Conservation (phyloP, 2,329 filamentous ascomycete species). For the Penicillium sp. region DNA sequence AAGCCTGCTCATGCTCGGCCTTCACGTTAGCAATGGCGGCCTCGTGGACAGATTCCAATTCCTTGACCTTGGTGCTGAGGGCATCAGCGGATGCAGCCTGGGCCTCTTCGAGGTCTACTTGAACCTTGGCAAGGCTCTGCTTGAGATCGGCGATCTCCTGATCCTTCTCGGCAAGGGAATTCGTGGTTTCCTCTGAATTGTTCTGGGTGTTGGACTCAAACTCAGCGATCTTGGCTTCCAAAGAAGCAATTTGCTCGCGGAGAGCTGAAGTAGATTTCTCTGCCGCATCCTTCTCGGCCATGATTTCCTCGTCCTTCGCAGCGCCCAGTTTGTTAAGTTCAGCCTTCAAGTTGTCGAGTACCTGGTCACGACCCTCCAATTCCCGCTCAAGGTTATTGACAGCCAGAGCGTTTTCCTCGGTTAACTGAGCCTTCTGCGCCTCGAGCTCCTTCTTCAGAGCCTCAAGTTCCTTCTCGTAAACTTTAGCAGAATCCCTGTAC, state of each 20-base stretch:
- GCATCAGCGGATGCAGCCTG: constrained; percentile 22
- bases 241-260: constrained; percentile 35
- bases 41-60: constrained; percentile 30
- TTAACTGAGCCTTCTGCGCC: constrained; percentile 27
- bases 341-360: constrained; percentile 39
- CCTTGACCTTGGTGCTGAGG: constrained; percentile 25
- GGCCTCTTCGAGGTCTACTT: constrained; percentile 34
- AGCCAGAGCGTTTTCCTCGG: constrained; percentile 34
- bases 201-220: constrained; percentile 29
- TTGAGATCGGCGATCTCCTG: constrained; percentile 36
- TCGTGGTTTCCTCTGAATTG: constrained; percentile 23
- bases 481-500: constrained; percentile 31
- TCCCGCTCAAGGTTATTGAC: constrained; percentile 34
- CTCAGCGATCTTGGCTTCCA: constrained; percentile 37
- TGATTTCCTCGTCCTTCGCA: constrained; percentile 38
- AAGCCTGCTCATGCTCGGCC: constrained; percentile 27
- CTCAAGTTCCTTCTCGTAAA: constrained; percentile 30
- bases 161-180: constrained; percentile 37
- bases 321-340: constrained; percentile 38
- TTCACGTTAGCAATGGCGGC: constrained; percentile 30
- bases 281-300: constrained; percentile 34
- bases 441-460: constrained; percentile 34
- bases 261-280: constrained; percentile 29
- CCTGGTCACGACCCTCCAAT: constrained; percentile 36
- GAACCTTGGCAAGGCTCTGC: constrained; percentile 32